phyloP scores from a whole-genome alignment of 169 alveolate species.

The Eimeria falciformis region DNA sequence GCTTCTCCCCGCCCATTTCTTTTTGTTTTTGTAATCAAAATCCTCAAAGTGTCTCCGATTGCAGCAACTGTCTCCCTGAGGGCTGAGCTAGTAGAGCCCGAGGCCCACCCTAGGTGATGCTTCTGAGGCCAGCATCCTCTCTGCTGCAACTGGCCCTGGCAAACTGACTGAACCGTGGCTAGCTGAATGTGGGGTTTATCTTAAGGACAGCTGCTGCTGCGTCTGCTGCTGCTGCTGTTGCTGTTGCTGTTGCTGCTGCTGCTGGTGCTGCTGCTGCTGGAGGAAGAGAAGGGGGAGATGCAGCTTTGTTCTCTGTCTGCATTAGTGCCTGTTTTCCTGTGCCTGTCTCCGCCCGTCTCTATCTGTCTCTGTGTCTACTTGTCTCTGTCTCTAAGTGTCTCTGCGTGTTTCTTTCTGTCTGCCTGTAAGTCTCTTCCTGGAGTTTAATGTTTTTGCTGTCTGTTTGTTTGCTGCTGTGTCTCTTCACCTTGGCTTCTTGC shows the following conservation, averaged over 20 bases:
- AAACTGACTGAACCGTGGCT: neutral
- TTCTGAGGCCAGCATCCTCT: neutral
- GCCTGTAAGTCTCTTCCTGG: too few relatives aligned
- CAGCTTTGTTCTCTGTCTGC: neutral
- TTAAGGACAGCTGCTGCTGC: neutral
- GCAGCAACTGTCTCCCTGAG: neutral
- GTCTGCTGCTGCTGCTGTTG: neutral
- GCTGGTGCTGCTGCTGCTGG: slow-evolving; percentile 16
- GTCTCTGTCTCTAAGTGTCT: too few relatives aligned
- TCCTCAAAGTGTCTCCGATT: neutral
- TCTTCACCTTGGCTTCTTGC: neutral
- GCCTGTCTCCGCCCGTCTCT: neutral
- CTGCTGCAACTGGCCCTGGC: neutral
- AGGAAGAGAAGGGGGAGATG: slow-evolving; percentile 8
- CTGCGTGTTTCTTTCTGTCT: too few relatives aligned
- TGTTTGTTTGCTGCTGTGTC: neutral
- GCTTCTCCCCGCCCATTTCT: too few relatives aligned
- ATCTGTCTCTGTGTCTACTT: neutral
- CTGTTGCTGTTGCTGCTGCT: slow-evolving; percentile 12
- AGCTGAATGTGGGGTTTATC: too few relatives aligned
- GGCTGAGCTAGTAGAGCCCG: neutral
- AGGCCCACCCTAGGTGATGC: neutral
- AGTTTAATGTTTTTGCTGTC: too few relatives aligned
- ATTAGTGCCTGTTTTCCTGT: neutral
- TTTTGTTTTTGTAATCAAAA: neutral